Evolutionary conservation across 2,329 filamentous ascomycete genomes (phyloP).

Genomic region (Penicillium sp.): DNA sequence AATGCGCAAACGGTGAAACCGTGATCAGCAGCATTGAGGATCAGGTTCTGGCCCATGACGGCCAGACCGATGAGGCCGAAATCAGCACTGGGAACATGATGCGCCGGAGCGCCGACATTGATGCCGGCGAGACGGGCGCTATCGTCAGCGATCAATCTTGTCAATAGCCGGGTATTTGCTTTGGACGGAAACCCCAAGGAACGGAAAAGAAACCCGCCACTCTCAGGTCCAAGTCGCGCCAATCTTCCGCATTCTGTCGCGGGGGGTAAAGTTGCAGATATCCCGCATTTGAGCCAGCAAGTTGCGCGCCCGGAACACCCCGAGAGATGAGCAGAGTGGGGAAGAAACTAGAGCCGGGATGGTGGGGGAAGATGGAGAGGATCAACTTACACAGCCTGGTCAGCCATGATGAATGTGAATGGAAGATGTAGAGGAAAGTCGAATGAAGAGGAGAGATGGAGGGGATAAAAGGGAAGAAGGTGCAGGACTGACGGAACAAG

Average conservation of each 20-base stretch:
- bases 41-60: slow-evolving; percentile 86
- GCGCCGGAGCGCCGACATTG: slow-evolving; percentile 60
- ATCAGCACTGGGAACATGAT: slow-evolving; percentile 61
- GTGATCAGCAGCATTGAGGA: slow-evolving; percentile 82
- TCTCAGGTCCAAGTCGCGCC: too few species aligned
- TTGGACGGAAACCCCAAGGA: neutral
- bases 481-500: slow-evolving; percentile 33
- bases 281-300: neutral
- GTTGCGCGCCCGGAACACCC: neutral
- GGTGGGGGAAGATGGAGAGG: slow-evolving; percentile 9
- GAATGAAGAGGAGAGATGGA: slow-evolving; percentile 10
- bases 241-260: too few species aligned
- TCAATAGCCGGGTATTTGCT: slow-evolving; percentile 27
- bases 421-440: slow-evolving; percentile 17
- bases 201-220: neutral
- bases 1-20: slow-evolving; percentile 96
- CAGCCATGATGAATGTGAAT: slow-evolving; percentile 36
- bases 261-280: too few species aligned
- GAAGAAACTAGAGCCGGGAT: slow-evolving; percentile 1
- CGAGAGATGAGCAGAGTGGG: neutral
- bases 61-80: slow-evolving; percentile 88
- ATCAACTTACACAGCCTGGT: slow-evolving; percentile 43
- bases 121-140: slow-evolving; percentile 71
- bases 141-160: slow-evolving; percentile 42
- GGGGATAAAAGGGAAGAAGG: slow-evolving; percentile 17